Evolutionary conservation across 495 filamentous ascomycete genomes (phyloP).

Genomic region (Penicillium roqueforti): DNA sequence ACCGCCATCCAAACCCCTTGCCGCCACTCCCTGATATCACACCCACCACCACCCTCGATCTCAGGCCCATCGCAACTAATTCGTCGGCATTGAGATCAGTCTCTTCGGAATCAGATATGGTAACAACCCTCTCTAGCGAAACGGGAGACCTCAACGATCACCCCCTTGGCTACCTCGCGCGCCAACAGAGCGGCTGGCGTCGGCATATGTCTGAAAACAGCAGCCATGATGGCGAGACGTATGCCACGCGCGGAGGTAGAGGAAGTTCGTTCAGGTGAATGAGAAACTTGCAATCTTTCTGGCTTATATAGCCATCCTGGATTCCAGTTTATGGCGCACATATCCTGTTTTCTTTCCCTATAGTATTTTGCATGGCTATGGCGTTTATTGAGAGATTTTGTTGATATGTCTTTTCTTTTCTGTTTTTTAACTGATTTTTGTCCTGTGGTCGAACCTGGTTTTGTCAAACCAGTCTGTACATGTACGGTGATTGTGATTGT

Average conservation of each 20-base stretch:
- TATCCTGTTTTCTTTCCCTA: not conserved
- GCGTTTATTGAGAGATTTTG: constrained; percentile 3
- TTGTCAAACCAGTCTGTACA: not conserved
- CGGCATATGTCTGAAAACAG: constrained; percentile 26
- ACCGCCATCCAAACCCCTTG: constrained; percentile 28
- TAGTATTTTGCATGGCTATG: constrained; percentile 4
- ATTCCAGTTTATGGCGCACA: constrained; percentile 1
- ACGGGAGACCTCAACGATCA: not conserved
- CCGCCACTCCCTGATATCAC: constrained; percentile 28
- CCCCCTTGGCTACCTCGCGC: constrained; percentile 14
- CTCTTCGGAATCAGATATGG: constrained; percentile 21
- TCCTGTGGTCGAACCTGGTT: not conserved
- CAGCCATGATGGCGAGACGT: constrained; percentile 16
- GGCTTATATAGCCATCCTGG: not conserved
- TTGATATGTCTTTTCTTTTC: not conserved
- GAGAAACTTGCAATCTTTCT: not conserved
- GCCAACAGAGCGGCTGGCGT: constrained; percentile 34
- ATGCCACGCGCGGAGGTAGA: constrained; percentile 9
- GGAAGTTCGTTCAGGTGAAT: constrained; percentile 21
- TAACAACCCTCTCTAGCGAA: constrained; percentile 19
- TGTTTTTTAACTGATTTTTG: not conserved
- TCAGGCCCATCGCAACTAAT: not conserved
- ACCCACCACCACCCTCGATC: constrained; percentile 1
- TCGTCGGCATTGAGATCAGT: constrained; percentile 13
- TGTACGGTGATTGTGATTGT: not conserved